These are phyloP conservation scores for Ammopiptanthus mongolicus DNA, from an alignment of 306 rosid species.

Conservation along the genomic window DNA sequence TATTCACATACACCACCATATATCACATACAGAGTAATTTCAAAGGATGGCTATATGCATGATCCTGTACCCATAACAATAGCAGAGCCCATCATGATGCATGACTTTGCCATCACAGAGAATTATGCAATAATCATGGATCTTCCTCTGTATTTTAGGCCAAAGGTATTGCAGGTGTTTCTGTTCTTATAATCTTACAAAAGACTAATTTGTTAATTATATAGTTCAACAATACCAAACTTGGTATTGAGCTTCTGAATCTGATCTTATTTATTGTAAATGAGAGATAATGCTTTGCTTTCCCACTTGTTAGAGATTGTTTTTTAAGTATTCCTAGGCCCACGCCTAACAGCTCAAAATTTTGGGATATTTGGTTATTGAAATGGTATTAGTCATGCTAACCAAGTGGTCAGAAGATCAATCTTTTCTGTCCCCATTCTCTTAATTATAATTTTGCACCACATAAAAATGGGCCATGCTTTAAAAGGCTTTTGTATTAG, in stretches of 20 bases:
- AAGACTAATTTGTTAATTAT: background rate
- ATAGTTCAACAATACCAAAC: background rate
- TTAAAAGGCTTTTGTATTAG: background rate
- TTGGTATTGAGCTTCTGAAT: background rate
- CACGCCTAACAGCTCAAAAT: background rate
- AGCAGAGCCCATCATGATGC: conserved; percentile 89
- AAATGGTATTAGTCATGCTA: background rate
- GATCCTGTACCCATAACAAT: conserved; percentile 92
- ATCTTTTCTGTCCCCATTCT: background rate
- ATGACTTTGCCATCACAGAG: conserved; percentile 92
- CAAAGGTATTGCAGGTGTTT: conserved; percentile 57
- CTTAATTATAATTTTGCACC: background rate
- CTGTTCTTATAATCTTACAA: background rate
- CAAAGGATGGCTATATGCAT: conserved; percentile 84
- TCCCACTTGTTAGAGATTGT: background rate
- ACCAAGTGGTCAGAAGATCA: background rate
- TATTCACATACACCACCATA: conserved; percentile 82
- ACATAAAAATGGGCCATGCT: background rate
- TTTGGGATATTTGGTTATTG: background rate
- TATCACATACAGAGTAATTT: conserved; percentile 86
- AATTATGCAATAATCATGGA: conserved; percentile 87
- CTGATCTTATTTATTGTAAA: background rate
- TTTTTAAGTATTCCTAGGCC: background rate
- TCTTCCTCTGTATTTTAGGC: conserved; percentile 79
- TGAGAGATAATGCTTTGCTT: background rate